A percentile compares a stretch with the other conserved stretches of the same genome.
These are phyloP conservation scores for Metschnikowia amazonensis DNA, from an alignment of 805 yeast genomes.

Conservation along the genomic window DNA sequence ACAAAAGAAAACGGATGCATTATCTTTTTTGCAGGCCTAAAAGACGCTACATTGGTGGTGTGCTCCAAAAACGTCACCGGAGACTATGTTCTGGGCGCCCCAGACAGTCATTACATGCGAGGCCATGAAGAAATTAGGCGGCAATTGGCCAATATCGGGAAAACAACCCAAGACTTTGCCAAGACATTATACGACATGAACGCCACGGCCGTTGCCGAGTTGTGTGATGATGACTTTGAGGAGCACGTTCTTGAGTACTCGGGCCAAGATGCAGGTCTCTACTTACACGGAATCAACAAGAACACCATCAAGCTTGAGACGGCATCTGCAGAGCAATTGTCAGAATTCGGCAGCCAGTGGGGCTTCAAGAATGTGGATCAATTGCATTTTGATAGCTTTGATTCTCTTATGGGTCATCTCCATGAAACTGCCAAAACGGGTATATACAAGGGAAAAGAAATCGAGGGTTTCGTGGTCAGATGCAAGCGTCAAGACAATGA, in stretches of 20 bases:
- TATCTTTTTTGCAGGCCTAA: slow-evolving; percentile 72
- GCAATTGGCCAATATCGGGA: slow-evolving; percentile 46
- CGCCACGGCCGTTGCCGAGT: slow-evolving; percentile 86
- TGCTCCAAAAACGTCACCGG: slow-evolving; percentile 94
- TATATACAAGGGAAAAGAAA: slow-evolving; percentile 61
- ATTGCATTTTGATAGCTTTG: slow-evolving; percentile 35
- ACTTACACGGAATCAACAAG: slow-evolving; percentile 81
- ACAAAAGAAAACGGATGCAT: slow-evolving; percentile 94
- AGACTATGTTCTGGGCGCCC: slow-evolving; percentile 16
- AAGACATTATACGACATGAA: slow-evolving; percentile 44
- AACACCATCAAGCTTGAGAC: slow-evolving; percentile 67
- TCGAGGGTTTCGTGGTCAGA: slow-evolving; percentile 93
- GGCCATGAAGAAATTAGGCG: slow-evolving; percentile 57
- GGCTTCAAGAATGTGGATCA: slow-evolving; percentile 66
- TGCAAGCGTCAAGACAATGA: slow-evolving; percentile 44
- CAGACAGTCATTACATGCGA: slow-evolving; percentile 67
- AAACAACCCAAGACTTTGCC: slow-evolving; percentile 52
- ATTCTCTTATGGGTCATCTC: slow-evolving; percentile 47
- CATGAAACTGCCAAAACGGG: slow-evolving; percentile 63
- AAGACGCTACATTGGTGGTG: slow-evolving; percentile 73
- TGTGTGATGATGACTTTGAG: slow-evolving; percentile 89
- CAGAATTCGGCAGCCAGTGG: slow-evolving; percentile 55
- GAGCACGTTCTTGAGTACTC: slow-evolving; percentile 85
- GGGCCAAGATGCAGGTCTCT: slow-evolving; percentile 69
- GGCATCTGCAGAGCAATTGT: slow-evolving; percentile 56